Percentiles rank a stretch among this genome's conserved stretches.
phyloP scores from a whole-genome alignment of 148 eudicot genomes.

The Dysphania ambrosioides region DNA sequence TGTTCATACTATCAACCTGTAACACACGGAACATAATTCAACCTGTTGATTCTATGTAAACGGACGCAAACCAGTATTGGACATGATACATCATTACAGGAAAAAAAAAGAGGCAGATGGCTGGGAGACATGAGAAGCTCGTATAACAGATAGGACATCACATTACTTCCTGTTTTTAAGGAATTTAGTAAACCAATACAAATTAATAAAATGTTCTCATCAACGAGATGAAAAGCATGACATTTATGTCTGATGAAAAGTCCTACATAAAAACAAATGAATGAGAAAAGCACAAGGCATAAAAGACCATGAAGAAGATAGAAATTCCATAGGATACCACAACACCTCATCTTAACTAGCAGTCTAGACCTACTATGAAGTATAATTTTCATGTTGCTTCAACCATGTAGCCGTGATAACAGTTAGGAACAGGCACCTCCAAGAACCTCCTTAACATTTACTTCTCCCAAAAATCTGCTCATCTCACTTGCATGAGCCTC shows the following conservation, averaged over 20 bases:
- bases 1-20: slow-evolving; percentile 89
- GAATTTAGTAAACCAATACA: neutral
- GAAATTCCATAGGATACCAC: neutral
- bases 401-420: neutral
- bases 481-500: too few relatives aligned
- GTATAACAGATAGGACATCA: neutral
- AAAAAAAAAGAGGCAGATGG: neutral
- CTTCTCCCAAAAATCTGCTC: too few relatives aligned
- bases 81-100: neutral
- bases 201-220: too few relatives aligned
- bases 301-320: neutral
- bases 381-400: neutral
- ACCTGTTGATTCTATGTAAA: neutral
- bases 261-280: too few relatives aligned
- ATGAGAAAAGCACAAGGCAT: neutral
- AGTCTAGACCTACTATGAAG: neutral
- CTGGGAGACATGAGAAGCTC: neutral
- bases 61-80: neutral
- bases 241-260: too few relatives aligned
- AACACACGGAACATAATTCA: slow-evolving; percentile 16
- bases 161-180: neutral
- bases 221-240: too few relatives aligned
- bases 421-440: neutral
- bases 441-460: neutral
- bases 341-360: neutral